Percentiles rank a stretch among this genome's conserved stretches.
phyloP scores from a whole-genome alignment of 257 asterid genomes.

The Plectranthus barbatus region DNA sequence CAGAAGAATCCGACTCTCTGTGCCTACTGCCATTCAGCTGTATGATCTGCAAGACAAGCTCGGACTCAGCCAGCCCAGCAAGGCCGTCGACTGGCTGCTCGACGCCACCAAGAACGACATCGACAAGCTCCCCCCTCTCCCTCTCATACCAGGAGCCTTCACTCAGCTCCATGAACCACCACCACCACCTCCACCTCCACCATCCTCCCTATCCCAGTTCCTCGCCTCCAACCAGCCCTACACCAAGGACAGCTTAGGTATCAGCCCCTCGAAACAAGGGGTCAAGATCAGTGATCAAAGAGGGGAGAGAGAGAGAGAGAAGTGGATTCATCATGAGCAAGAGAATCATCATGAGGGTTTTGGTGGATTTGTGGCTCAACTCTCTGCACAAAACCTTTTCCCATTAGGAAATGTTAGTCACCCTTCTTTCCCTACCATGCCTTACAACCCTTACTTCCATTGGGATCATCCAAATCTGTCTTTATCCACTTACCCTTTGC shows the following conservation, averaged over 20 bases:
- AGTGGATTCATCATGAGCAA: too few relatives aligned
- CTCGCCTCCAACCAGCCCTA: too few relatives aligned
- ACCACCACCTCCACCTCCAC: not conserved
- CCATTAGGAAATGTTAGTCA: not conserved
- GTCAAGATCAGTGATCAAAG: not conserved
- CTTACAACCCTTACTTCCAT: constrained; percentile 8
- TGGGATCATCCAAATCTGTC: constrained; percentile 7
- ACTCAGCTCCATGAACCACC: not conserved
- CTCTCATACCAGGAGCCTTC: constrained; percentile 17
- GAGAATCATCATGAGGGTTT: not conserved
- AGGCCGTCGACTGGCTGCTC: constrained; percentile 70
- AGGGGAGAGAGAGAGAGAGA: too few relatives aligned
- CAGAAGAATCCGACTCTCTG: constrained; percentile 63
- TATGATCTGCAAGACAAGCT: constrained; percentile 78
- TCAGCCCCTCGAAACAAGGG: not conserved
- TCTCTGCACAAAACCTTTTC: not conserved
- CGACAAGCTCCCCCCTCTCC: constrained; percentile 69
- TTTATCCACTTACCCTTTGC: not conserved
- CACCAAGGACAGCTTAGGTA: too few relatives aligned
- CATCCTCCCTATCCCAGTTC: not conserved
- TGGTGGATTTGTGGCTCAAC: not conserved
- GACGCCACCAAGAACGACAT: constrained; percentile 52
- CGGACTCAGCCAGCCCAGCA: constrained; percentile 74
- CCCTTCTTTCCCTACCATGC: not conserved
- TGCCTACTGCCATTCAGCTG: constrained; percentile 64